Base-by-base conservation (phyloP, 2,329 filamentous ascomycete genomes). In the Corynespora cassiicola region DNA sequence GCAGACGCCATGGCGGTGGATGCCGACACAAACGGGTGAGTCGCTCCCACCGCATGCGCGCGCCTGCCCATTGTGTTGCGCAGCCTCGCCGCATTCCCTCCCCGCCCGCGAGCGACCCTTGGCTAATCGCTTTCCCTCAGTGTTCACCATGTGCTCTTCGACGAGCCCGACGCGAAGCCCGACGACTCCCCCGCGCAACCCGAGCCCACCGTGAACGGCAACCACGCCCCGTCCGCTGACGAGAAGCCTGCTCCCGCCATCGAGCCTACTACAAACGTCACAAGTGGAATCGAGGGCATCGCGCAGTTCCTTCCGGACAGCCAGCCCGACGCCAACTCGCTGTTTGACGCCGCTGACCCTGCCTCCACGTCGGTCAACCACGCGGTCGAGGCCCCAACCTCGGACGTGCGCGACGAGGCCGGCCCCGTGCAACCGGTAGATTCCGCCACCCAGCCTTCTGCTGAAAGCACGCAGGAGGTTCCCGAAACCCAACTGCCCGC, bases 1-100 rank as follows among this genome's bases (percentile, higher is more conserved):
- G 65, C 70, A 58, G 73, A 75, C 56, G 73, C 71, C 53, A 79
- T 79, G 75, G 72, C 75, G 42, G 69, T 80, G 40, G 73, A 80
- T 56, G 64, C 70, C 45, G 72, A 77, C 28, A 70, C 78, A 56
- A 81, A 84, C 62, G 80, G 80, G 82, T 85, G 72, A 78, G 81
- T 41, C 45, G 38, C 46, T 42, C 15, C 41, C 38, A 21, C 24
- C 23, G 34, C 42, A 35, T 47, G 28, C 18, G 29, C 35, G 32
- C 32, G 40, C 27, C 20, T 35, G 41, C 39, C 36, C 14, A 4
- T 37, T 22, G n/a, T n/a, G n/a, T n/a, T n/a, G n/a, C n/a, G n/a
- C n/a, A n/a, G n/a, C n/a, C n/a, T 24, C 22, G 10, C 14, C 14
- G 24, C 31, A 37, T 35, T 28, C 47, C 43, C 42, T 51, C 29